phyloP scores from a whole-genome alignment of 2,329 filamentous ascomycete species.

The Epichloe brachyelytri region DNA sequence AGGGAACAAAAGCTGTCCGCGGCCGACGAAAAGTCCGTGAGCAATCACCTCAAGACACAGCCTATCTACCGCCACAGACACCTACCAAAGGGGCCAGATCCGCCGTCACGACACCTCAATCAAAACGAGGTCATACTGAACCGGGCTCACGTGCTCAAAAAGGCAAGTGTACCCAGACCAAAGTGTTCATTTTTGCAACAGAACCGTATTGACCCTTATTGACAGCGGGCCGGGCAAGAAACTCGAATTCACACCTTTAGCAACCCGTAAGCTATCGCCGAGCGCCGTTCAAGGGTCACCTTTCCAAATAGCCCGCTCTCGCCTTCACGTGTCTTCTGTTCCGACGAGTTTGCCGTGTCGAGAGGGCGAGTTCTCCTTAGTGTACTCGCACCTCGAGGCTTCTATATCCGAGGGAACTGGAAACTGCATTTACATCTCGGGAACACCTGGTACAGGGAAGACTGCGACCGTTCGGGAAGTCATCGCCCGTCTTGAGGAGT shows the following conservation, averaged over 20 bases:
- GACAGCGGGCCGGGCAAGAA: conserved; percentile 47
- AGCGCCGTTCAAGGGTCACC: conserved; percentile 66
- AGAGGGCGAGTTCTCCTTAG: conserved; percentile 79
- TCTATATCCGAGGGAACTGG: conserved; percentile 90
- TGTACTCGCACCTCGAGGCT: conserved; percentile 86
- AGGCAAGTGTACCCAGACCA: conserved; percentile 11
- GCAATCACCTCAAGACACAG: conserved; percentile 18
- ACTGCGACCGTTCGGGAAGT: conserved; percentile 96
- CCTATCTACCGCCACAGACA: conserved; percentile 24
- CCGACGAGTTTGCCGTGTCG: conserved; percentile 81
- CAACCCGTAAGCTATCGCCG: conserved; percentile 70
- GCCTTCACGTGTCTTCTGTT: conserved; percentile 87
- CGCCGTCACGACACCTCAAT: conserved; percentile 18
- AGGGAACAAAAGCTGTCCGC: conserved; percentile 55
- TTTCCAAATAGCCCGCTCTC: conserved; percentile 78
- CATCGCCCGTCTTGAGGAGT: conserved; percentile 74
- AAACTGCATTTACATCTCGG: conserved; percentile 96
- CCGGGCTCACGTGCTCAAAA: conserved; percentile 19
- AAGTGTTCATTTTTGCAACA: not conserved
- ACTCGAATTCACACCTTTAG: conserved; percentile 90
- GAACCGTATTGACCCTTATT: conserved; percentile 30
- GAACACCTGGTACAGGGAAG: conserved; percentile 95
- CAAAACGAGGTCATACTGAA: conserved; percentile 16
- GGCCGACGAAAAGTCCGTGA: conserved; percentile 18
- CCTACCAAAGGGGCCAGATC: conserved; percentile 22